Evolutionary conservation across 2,329 filamentous ascomycete genomes (phyloP).

Genomic region (Metarhizium guizhouense): DNA sequence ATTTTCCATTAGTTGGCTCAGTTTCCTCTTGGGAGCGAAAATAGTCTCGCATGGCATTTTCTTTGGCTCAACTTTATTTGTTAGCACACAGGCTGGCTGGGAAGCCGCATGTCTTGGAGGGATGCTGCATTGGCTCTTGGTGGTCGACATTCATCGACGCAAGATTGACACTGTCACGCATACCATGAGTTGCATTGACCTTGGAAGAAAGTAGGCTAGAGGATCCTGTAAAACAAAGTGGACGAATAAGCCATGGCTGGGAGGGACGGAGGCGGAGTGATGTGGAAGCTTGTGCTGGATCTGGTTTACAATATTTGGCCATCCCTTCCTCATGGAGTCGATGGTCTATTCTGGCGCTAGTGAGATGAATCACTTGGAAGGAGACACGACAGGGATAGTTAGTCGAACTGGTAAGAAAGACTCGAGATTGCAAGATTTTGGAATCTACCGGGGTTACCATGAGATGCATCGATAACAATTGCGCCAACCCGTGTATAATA

Average conservation of each 20-base stretch:
- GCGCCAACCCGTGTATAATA: no score
- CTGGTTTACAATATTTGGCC: no score
- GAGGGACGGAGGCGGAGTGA: no score
- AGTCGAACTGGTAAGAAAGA: background rate
- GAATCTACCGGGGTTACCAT: background rate
- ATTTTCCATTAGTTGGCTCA: background rate
- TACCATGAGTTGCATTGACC: no score
- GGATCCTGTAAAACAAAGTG: no score
- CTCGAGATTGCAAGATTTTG: background rate
- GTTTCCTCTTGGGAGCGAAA: background rate
- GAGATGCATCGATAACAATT: background rate
- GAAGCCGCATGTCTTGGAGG: background rate
- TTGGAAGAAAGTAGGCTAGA: no score
- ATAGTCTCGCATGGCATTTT: background rate
- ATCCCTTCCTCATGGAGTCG: no score
- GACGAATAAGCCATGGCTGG: no score
- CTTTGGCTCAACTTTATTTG: background rate
- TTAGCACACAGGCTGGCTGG: background rate
- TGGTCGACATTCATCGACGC: background rate
- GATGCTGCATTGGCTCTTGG: background rate
- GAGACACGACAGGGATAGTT: background rate
- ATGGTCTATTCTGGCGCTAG: no score
- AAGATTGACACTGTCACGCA: background rate
- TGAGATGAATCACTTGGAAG: background rate
- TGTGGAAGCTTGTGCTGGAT: no score